Conservation (phyloP, 306 rosid species). For the Corylus heterophylla region DNA sequence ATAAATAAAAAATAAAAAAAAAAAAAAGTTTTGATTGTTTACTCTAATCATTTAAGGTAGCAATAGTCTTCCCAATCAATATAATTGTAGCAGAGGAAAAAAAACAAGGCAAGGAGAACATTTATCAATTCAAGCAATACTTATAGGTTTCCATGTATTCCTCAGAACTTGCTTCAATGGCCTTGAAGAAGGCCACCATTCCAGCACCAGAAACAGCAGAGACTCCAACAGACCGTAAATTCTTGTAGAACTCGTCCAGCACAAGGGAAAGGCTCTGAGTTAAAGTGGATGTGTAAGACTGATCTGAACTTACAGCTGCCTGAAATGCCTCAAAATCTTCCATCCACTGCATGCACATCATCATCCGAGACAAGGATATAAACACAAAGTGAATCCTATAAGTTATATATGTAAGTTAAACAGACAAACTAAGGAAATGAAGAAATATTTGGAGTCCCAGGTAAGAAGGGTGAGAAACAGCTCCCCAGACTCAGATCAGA, state of each 20-base stretch:
- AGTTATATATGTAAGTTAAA: neutral
- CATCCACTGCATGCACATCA: conserved; percentile 70
- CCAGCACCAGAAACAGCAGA: conserved; percentile 83
- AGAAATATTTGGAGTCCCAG: conserved; percentile 1
- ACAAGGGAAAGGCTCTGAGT: conserved; percentile 74
- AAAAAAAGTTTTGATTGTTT: neutral
- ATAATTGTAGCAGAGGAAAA: neutral
- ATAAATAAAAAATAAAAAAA: neutral
- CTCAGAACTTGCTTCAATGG: conserved; percentile 65
- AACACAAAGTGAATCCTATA: conserved; percentile 3
- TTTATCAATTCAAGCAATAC: conserved; percentile 36
- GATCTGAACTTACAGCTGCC: conserved; percentile 58
- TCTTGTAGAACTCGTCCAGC: conserved; percentile 82
- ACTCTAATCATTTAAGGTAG: neutral
- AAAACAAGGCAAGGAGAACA: neutral
- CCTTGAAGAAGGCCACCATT: conserved; percentile 70
- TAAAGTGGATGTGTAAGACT: conserved; percentile 57
- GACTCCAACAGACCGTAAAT: conserved; percentile 74
- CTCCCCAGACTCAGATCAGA: neutral
- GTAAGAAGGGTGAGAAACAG: neutral
- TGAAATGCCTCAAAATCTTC: conserved; percentile 84
- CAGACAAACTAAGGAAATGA: neutral
- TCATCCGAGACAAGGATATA: conserved; percentile 19
- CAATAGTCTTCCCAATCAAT: neutral
- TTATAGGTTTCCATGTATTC: conserved; percentile 78